Evolutionary conservation across 768 basidiomycete genomes (phyloP).

Genomic region (Tulasnella sp.): DNA sequence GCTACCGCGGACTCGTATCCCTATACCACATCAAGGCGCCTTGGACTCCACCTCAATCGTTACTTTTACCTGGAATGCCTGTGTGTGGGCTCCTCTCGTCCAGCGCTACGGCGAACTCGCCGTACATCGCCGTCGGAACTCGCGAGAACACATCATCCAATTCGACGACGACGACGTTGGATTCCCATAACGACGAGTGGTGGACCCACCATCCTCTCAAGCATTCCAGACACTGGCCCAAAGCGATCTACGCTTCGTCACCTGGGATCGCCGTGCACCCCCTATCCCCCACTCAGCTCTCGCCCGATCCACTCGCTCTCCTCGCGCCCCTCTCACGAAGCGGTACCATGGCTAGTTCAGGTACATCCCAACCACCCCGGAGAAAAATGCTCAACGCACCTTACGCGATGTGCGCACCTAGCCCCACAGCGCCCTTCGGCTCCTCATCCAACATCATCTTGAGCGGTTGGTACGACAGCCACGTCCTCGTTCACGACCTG

Average conservation of each 20-base stretch:
- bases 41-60: background rate
- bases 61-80: background rate
- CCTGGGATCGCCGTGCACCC: conserved; percentile 51
- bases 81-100: background rate
- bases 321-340: conserved; percentile 29
- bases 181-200: background rate
- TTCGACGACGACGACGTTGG: background rate
- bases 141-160: background rate
- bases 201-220: background rate
- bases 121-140: conserved; percentile 5
- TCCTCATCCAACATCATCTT: conserved; percentile 58
- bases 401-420: conserved; percentile 58
- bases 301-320: conserved; percentile 41
- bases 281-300: conserved; percentile 43
- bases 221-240: background rate
- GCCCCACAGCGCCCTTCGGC: conserved; percentile 59
- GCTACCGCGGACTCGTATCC: background rate
- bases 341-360: background rate
- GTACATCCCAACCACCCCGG: conserved; percentile 33
- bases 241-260: background rate
- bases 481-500: conserved; percentile 66
- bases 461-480: conserved; percentile 77
- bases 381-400: conserved; percentile 23
- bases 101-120: background rate
- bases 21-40: background rate